phyloP scores from a whole-genome alignment of 306 rosid genomes.

The Lupinus albus region DNA sequence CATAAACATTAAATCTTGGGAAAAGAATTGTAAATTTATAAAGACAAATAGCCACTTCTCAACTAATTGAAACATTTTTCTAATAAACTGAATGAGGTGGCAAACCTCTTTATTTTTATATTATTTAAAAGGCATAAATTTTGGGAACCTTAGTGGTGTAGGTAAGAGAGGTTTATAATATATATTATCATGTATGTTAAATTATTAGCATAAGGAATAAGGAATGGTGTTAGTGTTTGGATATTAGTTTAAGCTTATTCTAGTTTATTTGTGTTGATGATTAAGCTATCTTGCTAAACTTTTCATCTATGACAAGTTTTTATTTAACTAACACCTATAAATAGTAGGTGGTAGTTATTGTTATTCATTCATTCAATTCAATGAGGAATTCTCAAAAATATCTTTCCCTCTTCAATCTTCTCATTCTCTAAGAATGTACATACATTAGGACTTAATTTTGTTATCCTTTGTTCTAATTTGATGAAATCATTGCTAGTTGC shows the following conservation, averaged over 20 bases:
- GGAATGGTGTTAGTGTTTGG: too few relatives aligned
- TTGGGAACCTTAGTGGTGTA: conserved; percentile 44
- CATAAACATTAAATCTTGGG: conserved; percentile 15
- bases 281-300: too few relatives aligned
- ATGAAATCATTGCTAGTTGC: conserved; percentile 60
- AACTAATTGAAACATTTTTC: conserved; percentile 25
- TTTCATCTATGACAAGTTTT: too few relatives aligned
- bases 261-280: too few relatives aligned
- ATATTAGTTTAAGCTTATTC: too few relatives aligned
- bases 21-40: conserved; percentile 27
- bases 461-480: conserved; percentile 34
- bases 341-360: too few relatives aligned
- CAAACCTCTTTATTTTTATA: conserved; percentile 20
- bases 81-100: conserved; percentile 38
- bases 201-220: too few relatives aligned
- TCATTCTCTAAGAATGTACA: too few relatives aligned
- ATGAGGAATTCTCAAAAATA: too few relatives aligned
- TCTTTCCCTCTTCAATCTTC: too few relatives aligned
- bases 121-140: conserved; percentile 13
- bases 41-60: conserved; percentile 21
- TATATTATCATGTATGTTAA: conserved; percentile 56
- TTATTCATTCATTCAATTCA: too few relatives aligned
- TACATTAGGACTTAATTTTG: conserved; percentile 46
- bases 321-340: too few relatives aligned
- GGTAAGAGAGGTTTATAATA: conserved; percentile 41